Evolutionary conservation across 345 rosid species (phyloP), one percentile per base, ranked within the genome.

Genomic region (Euphorbia peplus): DNA sequence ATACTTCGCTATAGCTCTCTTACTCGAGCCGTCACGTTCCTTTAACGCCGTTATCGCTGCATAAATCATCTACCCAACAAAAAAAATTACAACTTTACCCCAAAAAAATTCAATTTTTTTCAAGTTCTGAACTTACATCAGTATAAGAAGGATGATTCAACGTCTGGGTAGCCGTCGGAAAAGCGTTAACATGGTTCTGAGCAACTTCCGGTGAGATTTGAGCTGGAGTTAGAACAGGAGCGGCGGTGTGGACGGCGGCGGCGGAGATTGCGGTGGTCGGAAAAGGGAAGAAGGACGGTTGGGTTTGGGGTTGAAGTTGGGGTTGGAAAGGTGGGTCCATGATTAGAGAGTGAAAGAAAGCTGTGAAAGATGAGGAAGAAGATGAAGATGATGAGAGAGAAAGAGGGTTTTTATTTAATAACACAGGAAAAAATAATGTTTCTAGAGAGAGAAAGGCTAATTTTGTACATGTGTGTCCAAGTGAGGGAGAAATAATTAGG

Each of bases 11-110:
- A 93, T 93, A n/a, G 95, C 88, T 63, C 78, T 32, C 83, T 79
- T 91, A 76, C 93, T 93, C 32, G 97, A 93, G 52, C 97, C 98
- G 11, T 86, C 82, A 5, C 68, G 76, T 67, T 89, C 92, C 44
- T 85, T 89, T 70, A 89, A 73, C 60, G 87, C 86, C 53, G 80
- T 51, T 46, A 93, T 87, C 56, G 98, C 98, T n/a, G 72, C 74
- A 26, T 37, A 68, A 54, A 93, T 91, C 95, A 93, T 86, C 98
- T 92, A 42, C 30, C 67, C 12, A 22, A 11, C 39, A 60, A n/a
- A n/a, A n/a, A n/a, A n/a, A n/a, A n/a, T n/a, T n/a, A n/a, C n/a
- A n/a, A n/a, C n/a, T n/a, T n/a, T n/a, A n/a, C n/a, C n/a, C n/a
- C n/a, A n/a, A n/a, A n/a, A n/a, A n/a, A n/a, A n/a, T 32, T 6